phyloP scores from a whole-genome alignment of 73 alveolate genomes.

The Vitrella brassicaformis region DNA sequence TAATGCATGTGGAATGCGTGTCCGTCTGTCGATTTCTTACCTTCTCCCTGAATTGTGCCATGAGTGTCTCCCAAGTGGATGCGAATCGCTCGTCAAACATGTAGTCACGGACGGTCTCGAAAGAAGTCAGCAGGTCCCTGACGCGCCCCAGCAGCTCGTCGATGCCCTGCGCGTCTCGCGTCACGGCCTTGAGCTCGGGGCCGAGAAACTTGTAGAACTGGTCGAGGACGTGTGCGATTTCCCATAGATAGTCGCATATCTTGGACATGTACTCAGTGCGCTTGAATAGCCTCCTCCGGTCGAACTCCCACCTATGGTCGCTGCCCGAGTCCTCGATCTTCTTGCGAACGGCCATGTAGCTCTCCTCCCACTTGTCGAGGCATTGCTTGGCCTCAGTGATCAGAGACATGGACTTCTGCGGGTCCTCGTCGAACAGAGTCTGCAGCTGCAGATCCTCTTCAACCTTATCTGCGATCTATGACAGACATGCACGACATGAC shows the following conservation, averaged over 20 bases:
- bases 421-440: neutral
- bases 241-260: constrained; percentile 63
- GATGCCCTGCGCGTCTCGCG: constrained; percentile 78
- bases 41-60: constrained; percentile 64
- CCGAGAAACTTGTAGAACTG: constrained; percentile 79
- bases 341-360: constrained; percentile 63
- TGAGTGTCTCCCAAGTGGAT: constrained; percentile 60
- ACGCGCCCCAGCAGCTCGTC: constrained; percentile 67
- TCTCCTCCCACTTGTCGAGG: constrained; percentile 67
- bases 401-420: neutral
- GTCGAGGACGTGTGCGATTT: constrained; percentile 62
- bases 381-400: neutral
- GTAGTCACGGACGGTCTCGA: constrained; percentile 51
- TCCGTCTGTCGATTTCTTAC: too few relatives aligned
- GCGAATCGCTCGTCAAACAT: constrained; percentile 63
- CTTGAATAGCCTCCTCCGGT: constrained; percentile 48
- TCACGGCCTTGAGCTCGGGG: constrained; percentile 83
- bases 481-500: neutral
- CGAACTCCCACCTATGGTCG: constrained; percentile 76
- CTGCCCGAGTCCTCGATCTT: constrained; percentile 55
- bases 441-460: neutral
- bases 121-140: too few relatives aligned
- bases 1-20: too few relatives aligned
- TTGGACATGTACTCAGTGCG: constrained; percentile 78
- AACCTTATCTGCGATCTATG: neutral